Conservation (phyloP, 2,329 filamentous ascomycete species). For the Xylariaceae sp. region DNA sequence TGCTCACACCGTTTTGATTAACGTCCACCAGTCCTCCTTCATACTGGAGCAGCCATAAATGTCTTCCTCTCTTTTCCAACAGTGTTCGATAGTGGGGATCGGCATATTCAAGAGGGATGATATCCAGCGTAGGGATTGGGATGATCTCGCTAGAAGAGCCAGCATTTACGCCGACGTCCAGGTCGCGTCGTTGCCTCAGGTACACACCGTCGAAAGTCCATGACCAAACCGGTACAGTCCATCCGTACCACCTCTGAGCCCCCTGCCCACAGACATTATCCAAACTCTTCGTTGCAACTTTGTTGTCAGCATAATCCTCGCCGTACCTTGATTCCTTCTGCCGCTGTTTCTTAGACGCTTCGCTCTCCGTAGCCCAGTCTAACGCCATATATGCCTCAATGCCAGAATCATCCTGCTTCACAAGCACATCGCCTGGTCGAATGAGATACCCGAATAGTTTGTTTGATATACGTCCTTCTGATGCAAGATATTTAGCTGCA, state of each 20-base stretch:
- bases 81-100: background rate
- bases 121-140: background rate
- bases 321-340: background rate
- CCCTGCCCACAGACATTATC: background rate
- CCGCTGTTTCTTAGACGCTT: background rate
- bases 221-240: background rate
- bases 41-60: background rate
- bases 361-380: background rate
- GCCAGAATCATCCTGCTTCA: background rate
- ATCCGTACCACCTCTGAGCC: background rate
- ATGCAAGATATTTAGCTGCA: background rate
- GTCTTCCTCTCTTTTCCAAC: background rate
- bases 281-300: background rate
- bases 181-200: background rate
- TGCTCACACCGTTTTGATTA: background rate
- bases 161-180: background rate
- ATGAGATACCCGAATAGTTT: background rate
- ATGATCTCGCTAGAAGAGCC: background rate
- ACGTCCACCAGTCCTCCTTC: background rate
- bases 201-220: background rate
- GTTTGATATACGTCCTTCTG: background rate
- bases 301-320: background rate
- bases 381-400: background rate
- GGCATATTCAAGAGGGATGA: background rate
- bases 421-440: background rate